phyloP scores from a whole-genome alignment of 2,329 filamentous ascomycete species.

The Talaromyces islandicus region DNA sequence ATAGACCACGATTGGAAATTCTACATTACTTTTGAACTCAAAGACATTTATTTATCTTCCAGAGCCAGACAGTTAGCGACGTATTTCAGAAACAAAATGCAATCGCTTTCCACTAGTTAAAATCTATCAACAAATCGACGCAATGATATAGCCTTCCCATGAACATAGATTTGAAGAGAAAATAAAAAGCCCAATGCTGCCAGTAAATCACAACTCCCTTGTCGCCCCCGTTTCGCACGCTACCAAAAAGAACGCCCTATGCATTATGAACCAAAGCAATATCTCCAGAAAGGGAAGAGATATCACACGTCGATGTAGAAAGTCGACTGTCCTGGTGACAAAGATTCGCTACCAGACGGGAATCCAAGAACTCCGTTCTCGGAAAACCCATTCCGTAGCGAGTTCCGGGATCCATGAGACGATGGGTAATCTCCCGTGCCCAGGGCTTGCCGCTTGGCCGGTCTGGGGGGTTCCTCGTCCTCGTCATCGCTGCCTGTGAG shows the following conservation, averaged over 20 bases:
- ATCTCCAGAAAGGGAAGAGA: neutral
- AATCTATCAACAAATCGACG: neutral
- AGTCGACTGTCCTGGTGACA: conserved; percentile 5
- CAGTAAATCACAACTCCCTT: neutral
- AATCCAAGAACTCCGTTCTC: neutral
- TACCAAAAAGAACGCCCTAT: neutral
- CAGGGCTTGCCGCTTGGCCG: conserved; percentile 30
- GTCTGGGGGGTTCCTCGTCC: conserved; percentile 35
- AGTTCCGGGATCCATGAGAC: conserved; percentile 18
- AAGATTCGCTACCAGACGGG: conserved; percentile 6
- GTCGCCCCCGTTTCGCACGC: neutral
- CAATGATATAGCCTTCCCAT: neutral
- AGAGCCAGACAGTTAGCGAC: no score
- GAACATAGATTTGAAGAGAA: neutral
- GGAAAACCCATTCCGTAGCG: conserved; percentile 11
- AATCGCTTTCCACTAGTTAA: neutral
- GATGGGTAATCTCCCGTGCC: conserved; percentile 17
- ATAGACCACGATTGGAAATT: no score
- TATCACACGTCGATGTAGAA: conserved; percentile 8
- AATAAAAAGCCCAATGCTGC: neutral
- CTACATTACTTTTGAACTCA: no score
- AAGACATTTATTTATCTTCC: no score
- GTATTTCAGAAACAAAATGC: no score
- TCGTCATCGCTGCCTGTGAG: conserved; percentile 49
- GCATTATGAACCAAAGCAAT: neutral